A percentile compares a stretch with the other conserved stretches of the same genome.
Conservation (phyloP, 1,284 basidiomycete genomes). For the Microbotryum intermedium region DNA sequence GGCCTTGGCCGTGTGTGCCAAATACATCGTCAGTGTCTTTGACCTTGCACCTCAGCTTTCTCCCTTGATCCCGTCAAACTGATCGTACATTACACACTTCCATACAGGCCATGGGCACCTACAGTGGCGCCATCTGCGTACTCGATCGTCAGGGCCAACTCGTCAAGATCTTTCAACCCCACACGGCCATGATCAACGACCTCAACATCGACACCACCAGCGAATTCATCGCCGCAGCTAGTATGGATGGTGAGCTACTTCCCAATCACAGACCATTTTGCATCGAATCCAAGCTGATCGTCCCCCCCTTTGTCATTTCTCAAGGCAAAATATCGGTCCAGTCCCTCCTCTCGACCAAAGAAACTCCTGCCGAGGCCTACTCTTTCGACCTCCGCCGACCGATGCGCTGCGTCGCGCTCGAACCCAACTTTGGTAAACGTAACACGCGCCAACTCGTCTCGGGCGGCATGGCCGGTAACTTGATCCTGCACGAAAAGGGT, state of each 20-base stretch:
- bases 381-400: constrained; percentile 88
- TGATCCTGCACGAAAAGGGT: constrained; percentile 84
- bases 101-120: constrained; percentile 68
- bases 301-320: not conserved
- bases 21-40: constrained; percentile 54
- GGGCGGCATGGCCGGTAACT: constrained; percentile 81
- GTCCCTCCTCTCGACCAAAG: constrained; percentile 55
- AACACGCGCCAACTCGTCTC: constrained; percentile 78
- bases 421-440: constrained; percentile 79
- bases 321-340: constrained; percentile 79
- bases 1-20: constrained; percentile 65
- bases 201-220: constrained; percentile 74
- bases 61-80: constrained; percentile 6
- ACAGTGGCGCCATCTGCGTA: constrained; percentile 74
- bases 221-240: constrained; percentile 86
- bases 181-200: constrained; percentile 81
- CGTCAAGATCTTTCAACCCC: constrained; percentile 83
- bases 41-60: not conserved
- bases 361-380: constrained; percentile 58
- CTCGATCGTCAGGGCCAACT: constrained; percentile 48
- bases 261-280: constrained; percentile 32
- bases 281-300: not conserved
- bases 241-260: constrained; percentile 68
- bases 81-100: not conserved
- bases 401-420: constrained; percentile 79